Percentiles rank a stretch among this genome's conserved stretches.
These are phyloP conservation scores for Cyathus olla DNA, from an alignment of 1,284 basidiomycete genomes.

Conservation along the genomic window DNA sequence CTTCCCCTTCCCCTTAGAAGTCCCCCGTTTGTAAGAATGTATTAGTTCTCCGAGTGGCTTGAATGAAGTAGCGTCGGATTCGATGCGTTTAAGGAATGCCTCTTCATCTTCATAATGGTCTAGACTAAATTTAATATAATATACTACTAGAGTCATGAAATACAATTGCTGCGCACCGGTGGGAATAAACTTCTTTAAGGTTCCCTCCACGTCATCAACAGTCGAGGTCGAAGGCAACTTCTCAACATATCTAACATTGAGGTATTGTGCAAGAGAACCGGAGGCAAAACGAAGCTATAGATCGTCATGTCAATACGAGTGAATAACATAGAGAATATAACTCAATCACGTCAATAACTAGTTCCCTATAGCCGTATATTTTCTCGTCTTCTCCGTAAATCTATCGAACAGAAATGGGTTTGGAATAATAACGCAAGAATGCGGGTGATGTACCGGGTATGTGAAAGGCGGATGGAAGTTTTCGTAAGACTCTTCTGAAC, in stretches of 20 bases:
- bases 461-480: conserved; percentile 88
- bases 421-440: neutral
- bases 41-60: conserved; percentile 84
- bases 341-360: conserved; percentile 81
- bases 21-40: conserved; percentile 76
- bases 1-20: conserved; percentile 65
- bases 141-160: neutral
- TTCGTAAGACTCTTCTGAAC: conserved; percentile 68
- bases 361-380: conserved; percentile 92
- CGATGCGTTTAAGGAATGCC: conserved; percentile 75
- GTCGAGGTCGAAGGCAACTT: conserved; percentile 80
- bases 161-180: conserved; percentile 57
- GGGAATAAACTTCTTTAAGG: conserved; percentile 85
- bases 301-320: neutral
- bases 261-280: conserved; percentile 84
- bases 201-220: conserved; percentile 90
- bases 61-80: conserved; percentile 81
- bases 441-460: conserved; percentile 74
- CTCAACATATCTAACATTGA: conserved; percentile 76
- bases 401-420: conserved; percentile 40
- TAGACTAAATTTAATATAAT: conserved; percentile 20
- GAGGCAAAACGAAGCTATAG: conserved; percentile 84
- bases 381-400: conserved; percentile 98
- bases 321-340: neutral
- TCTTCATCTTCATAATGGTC: conserved; percentile 77